These are phyloP conservation scores for Lyophyllum decastes DNA, from an alignment of 768 basidiomycete species.

Conservation along the genomic window DNA sequence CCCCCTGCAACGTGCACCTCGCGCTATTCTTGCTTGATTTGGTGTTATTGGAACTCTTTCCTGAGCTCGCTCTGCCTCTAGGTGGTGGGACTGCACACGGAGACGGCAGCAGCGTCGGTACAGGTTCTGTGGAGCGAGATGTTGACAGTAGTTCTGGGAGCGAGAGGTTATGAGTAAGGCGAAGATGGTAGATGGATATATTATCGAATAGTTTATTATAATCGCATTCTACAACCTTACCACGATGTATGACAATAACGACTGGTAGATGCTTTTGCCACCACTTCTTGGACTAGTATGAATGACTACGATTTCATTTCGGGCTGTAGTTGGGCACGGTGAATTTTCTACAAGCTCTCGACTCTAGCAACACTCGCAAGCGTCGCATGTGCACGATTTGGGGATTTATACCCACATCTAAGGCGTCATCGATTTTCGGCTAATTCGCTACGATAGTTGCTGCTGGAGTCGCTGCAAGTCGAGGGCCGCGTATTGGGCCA, in stretches of 20 bases:
- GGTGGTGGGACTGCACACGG: neutral
- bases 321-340: too few species aligned
- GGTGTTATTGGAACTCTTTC: conserved; percentile 70
- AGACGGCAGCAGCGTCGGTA: neutral
- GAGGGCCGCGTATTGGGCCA: too few species aligned
- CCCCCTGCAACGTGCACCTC: conserved; percentile 79
- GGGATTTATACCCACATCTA: too few species aligned
- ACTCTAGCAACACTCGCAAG: too few species aligned
- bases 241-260: neutral
- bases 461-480: too few species aligned
- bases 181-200: neutral
- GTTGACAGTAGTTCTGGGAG: neutral
- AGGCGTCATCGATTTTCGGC: too few species aligned
- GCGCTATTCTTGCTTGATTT: conserved; percentile 74
- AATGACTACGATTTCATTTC: too few species aligned
- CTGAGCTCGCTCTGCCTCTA: conserved; percentile 54
- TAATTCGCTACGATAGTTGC: too few species aligned
- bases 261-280: neutral
- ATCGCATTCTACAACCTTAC: neutral
- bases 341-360: too few species aligned
- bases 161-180: neutral
- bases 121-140: neutral
- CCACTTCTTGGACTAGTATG: too few species aligned
- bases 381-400: too few species aligned
- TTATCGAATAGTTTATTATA: neutral